A percentile compares a stretch with the other conserved stretches of the same genome.
phyloP scores from a whole-genome alignment of 2,329 filamentous ascomycete species.

The Aspergillus fijiensis region DNA sequence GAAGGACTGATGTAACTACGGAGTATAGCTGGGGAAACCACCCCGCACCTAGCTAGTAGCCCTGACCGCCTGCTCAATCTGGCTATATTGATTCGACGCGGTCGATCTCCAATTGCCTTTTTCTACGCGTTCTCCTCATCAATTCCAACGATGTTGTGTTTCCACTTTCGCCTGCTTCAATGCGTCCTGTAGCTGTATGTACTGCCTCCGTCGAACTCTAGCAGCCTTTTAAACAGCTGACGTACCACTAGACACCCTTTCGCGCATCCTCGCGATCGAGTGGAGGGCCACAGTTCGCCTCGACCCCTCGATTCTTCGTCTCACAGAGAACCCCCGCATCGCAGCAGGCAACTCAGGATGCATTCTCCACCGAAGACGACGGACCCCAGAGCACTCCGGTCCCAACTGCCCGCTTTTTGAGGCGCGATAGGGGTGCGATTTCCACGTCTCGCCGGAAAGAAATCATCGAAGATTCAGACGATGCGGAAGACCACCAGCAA shows the following conservation, averaged over 20 bases:
- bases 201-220: neutral
- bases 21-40: neutral
- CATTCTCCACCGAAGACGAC: conserved; percentile 25
- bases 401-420: neutral
- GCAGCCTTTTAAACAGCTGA: conserved; percentile 1
- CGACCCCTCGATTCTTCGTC: conserved; percentile 34
- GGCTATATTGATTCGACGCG: neutral
- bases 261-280: conserved; percentile 27
- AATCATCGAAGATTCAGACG: conserved; percentile 31
- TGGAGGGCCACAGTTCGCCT: conserved; percentile 33
- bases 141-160: neutral
- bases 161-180: conserved; percentile 1
- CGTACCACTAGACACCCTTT: conserved; percentile 25
- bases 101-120: neutral
- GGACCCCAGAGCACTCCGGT: conserved; percentile 18
- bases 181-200: conserved; percentile 20
- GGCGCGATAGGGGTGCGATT: neutral
- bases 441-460: conserved; percentile 9
- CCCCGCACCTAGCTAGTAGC: no score
- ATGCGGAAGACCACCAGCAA: conserved; percentile 5
- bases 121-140: neutral
- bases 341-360: conserved; percentile 6
- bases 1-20: no score
- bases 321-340: conserved; percentile 23
- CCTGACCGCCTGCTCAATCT: neutral